Evolutionary conservation across 805 yeast species (phyloP).

Genomic region (Peterozyma toletana): DNA sequence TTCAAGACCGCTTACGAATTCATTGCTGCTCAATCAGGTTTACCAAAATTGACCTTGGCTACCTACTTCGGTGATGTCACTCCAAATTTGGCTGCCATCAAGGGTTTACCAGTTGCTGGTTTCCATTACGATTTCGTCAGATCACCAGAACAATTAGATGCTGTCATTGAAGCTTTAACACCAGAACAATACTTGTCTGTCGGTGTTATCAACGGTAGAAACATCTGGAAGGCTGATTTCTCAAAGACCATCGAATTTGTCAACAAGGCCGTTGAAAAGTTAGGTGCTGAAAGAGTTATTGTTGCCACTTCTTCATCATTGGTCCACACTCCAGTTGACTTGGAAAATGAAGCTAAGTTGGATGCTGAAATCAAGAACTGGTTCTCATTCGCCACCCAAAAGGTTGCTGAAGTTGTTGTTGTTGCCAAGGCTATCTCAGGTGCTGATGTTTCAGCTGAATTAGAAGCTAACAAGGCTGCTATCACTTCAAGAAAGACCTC

Average conservation of each 20-base stretch:
- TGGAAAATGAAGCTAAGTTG: constrained; percentile 85
- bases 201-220: constrained; percentile 98
- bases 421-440: constrained; percentile 85
- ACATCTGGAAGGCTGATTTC: constrained; percentile 98
- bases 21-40: constrained; percentile 57
- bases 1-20: constrained; percentile 81
- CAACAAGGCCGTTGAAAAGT: constrained; percentile 72
- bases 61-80: constrained; percentile 98
- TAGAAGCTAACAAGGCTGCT: constrained; percentile 82
- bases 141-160: constrained; percentile 92
- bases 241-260: constrained; percentile 79
- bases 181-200: constrained; percentile 80
- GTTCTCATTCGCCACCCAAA: constrained; percentile 98
- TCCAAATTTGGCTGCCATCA: constrained; percentile 89
- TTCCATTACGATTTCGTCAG: constrained; percentile 96
- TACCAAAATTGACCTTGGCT: constrained; percentile 78
- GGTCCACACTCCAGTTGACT: constrained; percentile 97
- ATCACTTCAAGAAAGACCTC: constrained; percentile 83
- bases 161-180: constrained; percentile 59
- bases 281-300: constrained; percentile 81
- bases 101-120: constrained; percentile 88
- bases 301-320: constrained; percentile 95
- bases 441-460: constrained; percentile 67
- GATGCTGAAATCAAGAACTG: constrained; percentile 90
- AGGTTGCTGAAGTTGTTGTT: constrained; percentile 83